Evolutionary conservation across 2,329 filamentous ascomycete species (phyloP).

Genomic region (Sporothrix brasiliensis): DNA sequence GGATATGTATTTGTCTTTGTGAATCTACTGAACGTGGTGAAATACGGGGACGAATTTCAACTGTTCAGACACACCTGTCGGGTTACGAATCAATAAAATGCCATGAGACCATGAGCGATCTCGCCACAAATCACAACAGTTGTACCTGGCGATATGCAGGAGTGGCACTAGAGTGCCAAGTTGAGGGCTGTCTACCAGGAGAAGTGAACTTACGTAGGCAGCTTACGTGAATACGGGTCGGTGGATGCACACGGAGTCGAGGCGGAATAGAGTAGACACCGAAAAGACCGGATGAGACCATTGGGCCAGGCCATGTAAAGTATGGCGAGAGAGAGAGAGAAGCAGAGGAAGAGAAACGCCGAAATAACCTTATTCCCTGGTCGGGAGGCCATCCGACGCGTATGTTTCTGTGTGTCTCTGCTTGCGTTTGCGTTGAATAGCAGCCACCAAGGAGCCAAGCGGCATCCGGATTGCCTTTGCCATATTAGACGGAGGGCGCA

Average conservation of each 20-base stretch:
- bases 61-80: no score
- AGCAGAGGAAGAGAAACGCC: not conserved
- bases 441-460: not conserved
- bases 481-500: not conserved
- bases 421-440: not conserved
- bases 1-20: no score
- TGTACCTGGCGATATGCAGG: not conserved
- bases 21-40: no score
- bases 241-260: not conserved
- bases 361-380: constrained; percentile 9
- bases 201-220: not conserved
- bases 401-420: not conserved
- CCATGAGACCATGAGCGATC: not conserved
- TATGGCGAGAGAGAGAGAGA: not conserved
- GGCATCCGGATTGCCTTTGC: constrained; percentile 7
- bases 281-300: not conserved
- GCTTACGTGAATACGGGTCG: not conserved
- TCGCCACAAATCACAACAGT: not conserved
- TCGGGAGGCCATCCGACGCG: constrained; percentile 20
- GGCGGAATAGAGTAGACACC: not conserved
- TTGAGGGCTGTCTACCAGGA: not conserved
- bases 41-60: no score
- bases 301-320: not conserved
- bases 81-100: no score
- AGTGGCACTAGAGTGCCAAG: not conserved